Evolutionary conservation across 2,329 filamentous ascomycete species (phyloP), one percentile per base, ranked within the genome.

Genomic region (Cladophialophora carrionii): DNA sequence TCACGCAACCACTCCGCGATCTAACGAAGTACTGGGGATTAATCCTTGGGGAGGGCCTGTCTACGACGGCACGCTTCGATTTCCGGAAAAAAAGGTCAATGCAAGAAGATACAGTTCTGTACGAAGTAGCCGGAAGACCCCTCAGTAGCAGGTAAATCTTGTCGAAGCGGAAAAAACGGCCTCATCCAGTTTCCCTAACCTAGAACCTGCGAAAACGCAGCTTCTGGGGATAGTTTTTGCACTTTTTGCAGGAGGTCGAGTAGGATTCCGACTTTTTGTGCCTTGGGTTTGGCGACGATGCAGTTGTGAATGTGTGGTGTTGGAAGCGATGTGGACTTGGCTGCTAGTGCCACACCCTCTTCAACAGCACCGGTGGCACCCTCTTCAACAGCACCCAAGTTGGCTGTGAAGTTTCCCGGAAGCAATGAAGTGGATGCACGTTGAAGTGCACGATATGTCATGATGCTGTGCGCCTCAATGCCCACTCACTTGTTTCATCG

Each of bases 31-130:
- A 55, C 52, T 55, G 29, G 22, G 52, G 52, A 37, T 55, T 22
- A 12, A 55, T 55, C 52, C 52, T 55, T 55, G 29, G 52, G 52
- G 52, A 55, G 26, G 52, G 52, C 17, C 52, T 32, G 37, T 43
- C 37, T 43, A 43, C 37, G 10, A 51, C 48, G 48, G 48, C 48
- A 22, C 48, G 48, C 48, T 51, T 51, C 48, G 48, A 29, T 24
- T 29, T 51, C 48, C 20, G 24, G 48, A 41, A 43, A 43, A 17
- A 43, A 51, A 9, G 48, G n/a, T 10, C 22, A n/a, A 22, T 51
- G 48, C 48, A 24, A n/a, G 48, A 26, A 51, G 48, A 51, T 51
- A 26, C 48, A 26, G 48, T 24, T 51, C 48, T 26, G 24, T 2
- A 29, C 14, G 48, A 51, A 51, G 48, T 51, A 51, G 22, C 24